phyloP scores from a whole-genome alignment of 352 stramenopile genomes.

The Hyaloperonospora arabidopsidis region DNA sequence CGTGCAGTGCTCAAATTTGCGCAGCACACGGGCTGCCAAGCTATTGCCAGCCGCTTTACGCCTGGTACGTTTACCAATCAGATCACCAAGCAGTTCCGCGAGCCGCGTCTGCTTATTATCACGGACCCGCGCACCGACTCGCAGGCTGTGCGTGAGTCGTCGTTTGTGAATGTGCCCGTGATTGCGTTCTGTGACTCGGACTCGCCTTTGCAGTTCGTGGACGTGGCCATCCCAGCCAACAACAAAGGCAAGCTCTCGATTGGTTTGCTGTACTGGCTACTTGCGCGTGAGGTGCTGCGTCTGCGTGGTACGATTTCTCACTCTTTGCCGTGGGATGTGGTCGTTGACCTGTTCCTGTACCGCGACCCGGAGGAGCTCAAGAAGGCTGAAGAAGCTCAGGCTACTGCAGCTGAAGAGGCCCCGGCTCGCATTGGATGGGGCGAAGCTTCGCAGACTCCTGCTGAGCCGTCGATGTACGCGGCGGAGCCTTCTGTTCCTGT shows the following conservation, averaged over 20 bases:
- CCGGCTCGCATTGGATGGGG: conserved; percentile 63
- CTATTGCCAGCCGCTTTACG: conserved; percentile 98
- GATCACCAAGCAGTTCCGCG: conserved; percentile 99
- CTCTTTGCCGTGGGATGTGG: conserved; percentile 94
- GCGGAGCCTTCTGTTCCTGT: conserved; percentile 45
- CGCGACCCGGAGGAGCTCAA: conserved; percentile 99
- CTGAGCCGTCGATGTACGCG: conserved; percentile 47
- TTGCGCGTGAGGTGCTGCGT: conserved; percentile 97
- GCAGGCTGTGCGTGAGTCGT: conserved; percentile 95
- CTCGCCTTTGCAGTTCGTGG: conserved; percentile 98
- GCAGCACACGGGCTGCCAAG: conserved; percentile 97
- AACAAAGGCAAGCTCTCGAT: conserved; percentile 99
- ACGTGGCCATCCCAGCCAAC: conserved; percentile 99
- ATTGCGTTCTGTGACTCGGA: conserved; percentile 99
- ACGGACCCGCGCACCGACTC: conserved; percentile 98
- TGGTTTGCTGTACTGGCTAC: conserved; percentile 99
- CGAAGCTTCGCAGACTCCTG: conserved; percentile 44
- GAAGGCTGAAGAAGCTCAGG: conserved; percentile 96
- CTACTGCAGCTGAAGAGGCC: conserved; percentile 72
- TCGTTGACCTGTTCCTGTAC: conserved; percentile 99
- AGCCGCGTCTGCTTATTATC: conserved; percentile 98
- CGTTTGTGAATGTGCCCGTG: conserved; percentile 99
- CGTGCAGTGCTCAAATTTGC: conserved; percentile 99
- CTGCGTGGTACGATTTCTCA: conserved; percentile 95
- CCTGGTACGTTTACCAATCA: conserved; percentile 99